Evolutionary conservation across 129 eudicot genomes (phyloP), one percentile per base, ranked within the genome.

Genomic region (Chrysanthemum makinoi): DNA sequence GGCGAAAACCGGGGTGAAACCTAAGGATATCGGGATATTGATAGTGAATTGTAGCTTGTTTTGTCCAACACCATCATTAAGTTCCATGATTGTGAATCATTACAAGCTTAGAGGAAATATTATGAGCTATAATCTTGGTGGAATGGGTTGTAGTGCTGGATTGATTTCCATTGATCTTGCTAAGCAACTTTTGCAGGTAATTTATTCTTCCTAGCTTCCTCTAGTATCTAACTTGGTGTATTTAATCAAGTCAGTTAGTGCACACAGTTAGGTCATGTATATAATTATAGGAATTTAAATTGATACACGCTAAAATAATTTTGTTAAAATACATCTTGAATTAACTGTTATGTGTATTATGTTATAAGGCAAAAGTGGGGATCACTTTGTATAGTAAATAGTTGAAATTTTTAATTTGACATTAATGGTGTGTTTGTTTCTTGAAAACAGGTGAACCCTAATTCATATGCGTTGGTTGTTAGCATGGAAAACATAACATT

Each of bases 111-210:
- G 97, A 55, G 96, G 89, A 18, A 87, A 88, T 49, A 71, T 91
- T 61, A 59, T 84, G 83, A 88, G 90, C 79, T 91, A 83, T 62
- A 91, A 91, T 62, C 89, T 91, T 33, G 93, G 90, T 65, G 97
- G 97, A 15, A 88, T 91, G 97, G 97, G 97, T 0, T 91, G 97
- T 53, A 88, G 96, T 75, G 97, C 96, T 72, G 93, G 97, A 15
- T 77, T 91, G n/a, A 88, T 91, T 14, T 62, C 97, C 1, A 84
- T 91, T 64, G 97, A 91, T 72, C 87, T 91, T 19, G 96, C 96
- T 4, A 88, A 81, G 58, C 84, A 85, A 44, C 87, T 91, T 35
- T 64, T 88, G 44, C 97, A 88, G 90, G 97, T 90, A 71, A 59
- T 47, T 75, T 67, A 0, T 2, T 65, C 9, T 4, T 9, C 53